Evolutionary conservation across 2,329 filamentous ascomycete species (phyloP).

Genomic region (Lasiodiplodia hormozganensis): DNA sequence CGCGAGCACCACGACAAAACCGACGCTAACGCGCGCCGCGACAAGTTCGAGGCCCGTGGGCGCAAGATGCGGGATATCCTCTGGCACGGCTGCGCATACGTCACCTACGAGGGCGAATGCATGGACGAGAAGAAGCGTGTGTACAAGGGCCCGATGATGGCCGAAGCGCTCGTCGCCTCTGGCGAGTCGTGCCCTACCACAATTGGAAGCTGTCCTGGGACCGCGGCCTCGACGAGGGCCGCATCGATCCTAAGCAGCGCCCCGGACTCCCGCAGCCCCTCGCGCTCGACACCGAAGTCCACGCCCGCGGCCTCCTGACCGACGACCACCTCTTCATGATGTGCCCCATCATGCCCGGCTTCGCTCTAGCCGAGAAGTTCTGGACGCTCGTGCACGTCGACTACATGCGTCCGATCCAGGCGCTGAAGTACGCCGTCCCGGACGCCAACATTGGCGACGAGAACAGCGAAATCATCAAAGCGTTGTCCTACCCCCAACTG

Average conservation of each 20-base stretch:
- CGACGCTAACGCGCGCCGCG: not conserved
- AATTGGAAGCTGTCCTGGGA: slow-evolving; percentile 15
- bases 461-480: slow-evolving; percentile 20
- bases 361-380: slow-evolving; percentile 9
- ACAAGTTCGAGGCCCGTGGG: not conserved
- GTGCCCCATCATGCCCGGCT: slow-evolving; percentile 15
- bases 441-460: slow-evolving; percentile 21
- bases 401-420: not conserved
- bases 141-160: slow-evolving; percentile 14
- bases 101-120: slow-evolving; percentile 9
- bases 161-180: not conserved
- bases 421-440: not conserved
- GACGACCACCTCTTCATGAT: slow-evolving; percentile 21
- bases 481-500: slow-evolving; percentile 15
- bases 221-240: not conserved
- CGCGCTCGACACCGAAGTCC: not conserved
- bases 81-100: slow-evolving; percentile 14
- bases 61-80: slow-evolving; percentile 4
- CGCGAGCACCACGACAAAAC: slow-evolving; percentile 7
- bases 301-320: not conserved
- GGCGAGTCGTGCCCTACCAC: not conserved
- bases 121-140: slow-evolving; percentile 1
- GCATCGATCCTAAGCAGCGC: not conserved
- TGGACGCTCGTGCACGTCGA: slow-evolving; percentile 24
- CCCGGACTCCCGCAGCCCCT: not conserved